Conservation (phyloP, 257 asterid species). For the Scutellaria baicalensis region DNA sequence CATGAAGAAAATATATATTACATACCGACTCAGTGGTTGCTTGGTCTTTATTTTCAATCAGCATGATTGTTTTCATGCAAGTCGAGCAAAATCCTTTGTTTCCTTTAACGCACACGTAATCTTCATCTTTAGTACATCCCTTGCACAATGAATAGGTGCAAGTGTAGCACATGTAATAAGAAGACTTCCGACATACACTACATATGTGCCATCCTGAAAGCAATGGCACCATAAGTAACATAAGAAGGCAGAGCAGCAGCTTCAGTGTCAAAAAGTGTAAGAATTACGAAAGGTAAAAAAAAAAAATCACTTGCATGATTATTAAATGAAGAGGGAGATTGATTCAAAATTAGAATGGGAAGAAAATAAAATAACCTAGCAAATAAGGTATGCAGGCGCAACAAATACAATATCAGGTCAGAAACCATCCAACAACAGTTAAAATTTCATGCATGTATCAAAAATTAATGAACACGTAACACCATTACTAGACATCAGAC, state of each 20-base stretch:
- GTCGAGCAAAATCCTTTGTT: conserved; percentile 87
- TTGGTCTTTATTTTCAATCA: conserved; percentile 74
- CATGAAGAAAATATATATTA: conserved; percentile 9
- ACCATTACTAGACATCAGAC: background rate
- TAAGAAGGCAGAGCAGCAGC: background rate
- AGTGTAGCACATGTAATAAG: conserved; percentile 83
- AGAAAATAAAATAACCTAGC: background rate
- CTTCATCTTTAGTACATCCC: conserved; percentile 65
- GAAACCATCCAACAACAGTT: background rate
- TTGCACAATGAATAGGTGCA: conserved; percentile 96
- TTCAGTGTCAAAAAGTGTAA: background rate
- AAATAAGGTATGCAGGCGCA: background rate
- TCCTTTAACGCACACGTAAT: conserved; percentile 62
- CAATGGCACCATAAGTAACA: conserved; percentile 17
- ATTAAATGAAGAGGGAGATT: background rate
- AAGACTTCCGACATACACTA: conserved; percentile 67
- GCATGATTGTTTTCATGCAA: conserved; percentile 87
- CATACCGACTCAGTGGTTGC: conserved; percentile 70
- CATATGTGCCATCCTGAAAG: conserved; percentile 99
- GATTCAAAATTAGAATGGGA: background rate
- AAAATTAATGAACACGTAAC: background rate
- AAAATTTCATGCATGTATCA: background rate
- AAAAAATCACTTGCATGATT: background rate
- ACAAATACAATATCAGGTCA: background rate
- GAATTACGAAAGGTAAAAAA: background rate